phyloP scores from a whole-genome alignment of 2,329 filamentous ascomycete genomes.

The Fusarium abutilonis region DNA sequence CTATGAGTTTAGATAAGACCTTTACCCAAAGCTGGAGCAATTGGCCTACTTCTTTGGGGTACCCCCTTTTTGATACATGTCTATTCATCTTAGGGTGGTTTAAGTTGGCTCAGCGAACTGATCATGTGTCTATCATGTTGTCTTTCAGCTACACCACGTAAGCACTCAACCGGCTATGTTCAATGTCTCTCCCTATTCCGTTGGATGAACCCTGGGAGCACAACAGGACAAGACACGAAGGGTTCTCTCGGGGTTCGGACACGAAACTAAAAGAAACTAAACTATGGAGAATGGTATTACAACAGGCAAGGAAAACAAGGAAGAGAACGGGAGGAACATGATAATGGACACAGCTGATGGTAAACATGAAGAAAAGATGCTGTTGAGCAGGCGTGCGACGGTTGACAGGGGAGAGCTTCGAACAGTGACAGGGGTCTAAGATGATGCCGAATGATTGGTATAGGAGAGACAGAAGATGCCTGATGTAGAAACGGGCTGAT shows the following conservation, averaged over 20 bases:
- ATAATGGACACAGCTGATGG: background rate
- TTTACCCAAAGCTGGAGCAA: background rate
- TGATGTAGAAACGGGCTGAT: slow-evolving; percentile 10
- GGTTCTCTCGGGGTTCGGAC: background rate
- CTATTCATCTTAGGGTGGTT: too few species aligned
- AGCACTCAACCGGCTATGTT: slow-evolving; percentile 1
- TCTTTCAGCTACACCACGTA: slow-evolving; percentile 6
- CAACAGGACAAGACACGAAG: background rate
- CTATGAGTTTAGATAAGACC: background rate
- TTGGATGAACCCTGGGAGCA: slow-evolving; percentile 1
- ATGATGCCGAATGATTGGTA: slow-evolving; percentile 22
- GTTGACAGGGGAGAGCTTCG: slow-evolving; percentile 36
- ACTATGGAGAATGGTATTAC: background rate
- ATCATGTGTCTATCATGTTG: background rate
- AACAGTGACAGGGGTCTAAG: slow-evolving; percentile 23
- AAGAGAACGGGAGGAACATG: slow-evolving; percentile 2
- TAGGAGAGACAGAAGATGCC: slow-evolving; percentile 17
- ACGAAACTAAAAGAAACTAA: background rate
- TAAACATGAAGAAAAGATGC: background rate
- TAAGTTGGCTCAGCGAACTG: background rate
- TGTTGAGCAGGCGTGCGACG: slow-evolving; percentile 14
- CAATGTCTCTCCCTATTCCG: slow-evolving; percentile 8
- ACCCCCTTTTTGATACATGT: too few species aligned
- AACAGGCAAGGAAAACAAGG: background rate
- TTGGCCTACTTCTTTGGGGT: background rate